phyloP scores from a whole-genome alignment of 2,329 filamentous ascomycete genomes.

The Xylaria sp. region DNA sequence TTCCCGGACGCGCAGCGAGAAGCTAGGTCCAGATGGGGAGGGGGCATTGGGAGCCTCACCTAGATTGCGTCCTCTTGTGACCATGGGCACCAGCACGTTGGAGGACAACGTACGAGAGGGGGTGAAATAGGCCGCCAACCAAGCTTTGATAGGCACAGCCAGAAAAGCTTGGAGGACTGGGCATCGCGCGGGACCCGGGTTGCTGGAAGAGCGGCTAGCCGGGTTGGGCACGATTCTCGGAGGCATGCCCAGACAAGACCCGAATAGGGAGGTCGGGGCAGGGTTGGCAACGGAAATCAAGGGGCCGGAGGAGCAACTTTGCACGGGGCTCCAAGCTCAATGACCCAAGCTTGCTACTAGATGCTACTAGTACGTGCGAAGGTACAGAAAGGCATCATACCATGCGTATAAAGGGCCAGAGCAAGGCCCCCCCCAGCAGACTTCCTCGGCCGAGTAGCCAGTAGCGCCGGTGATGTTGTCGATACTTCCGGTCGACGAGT shows the following conservation, averaged over 20 bases:
- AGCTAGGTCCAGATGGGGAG: conserved; percentile 10
- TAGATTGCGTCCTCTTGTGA: neutral
- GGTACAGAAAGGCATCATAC: neutral
- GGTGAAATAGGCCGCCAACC: conserved; percentile 22
- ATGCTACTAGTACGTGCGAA: neutral
- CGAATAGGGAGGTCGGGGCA: conserved; percentile 44
- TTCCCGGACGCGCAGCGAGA: conserved; percentile 25
- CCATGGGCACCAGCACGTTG: neutral
- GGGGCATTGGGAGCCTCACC: conserved; percentile 28
- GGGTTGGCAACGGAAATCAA: conserved; percentile 35
- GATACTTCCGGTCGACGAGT: conserved; percentile 13
- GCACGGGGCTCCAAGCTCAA: conserved; percentile 22
- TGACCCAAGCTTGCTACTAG: conserved; percentile 30
- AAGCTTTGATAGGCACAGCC: conserved; percentile 10
- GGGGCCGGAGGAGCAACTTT: conserved; percentile 31
- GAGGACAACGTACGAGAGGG: conserved; percentile 15
- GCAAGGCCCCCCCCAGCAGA: conserved; percentile 14
- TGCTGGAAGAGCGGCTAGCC: conserved; percentile 41
- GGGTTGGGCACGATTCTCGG: conserved; percentile 42
- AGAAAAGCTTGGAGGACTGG: conserved; percentile 4
- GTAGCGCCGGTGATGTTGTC: conserved; percentile 12
- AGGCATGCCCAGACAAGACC: conserved; percentile 39
- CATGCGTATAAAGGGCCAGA: neutral
- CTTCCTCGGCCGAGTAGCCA: neutral
- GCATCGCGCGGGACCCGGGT: conserved; percentile 28